Evolutionary conservation across 2,329 filamentous ascomycete species (phyloP).

Genomic region (Clarireedia hainanense): DNA sequence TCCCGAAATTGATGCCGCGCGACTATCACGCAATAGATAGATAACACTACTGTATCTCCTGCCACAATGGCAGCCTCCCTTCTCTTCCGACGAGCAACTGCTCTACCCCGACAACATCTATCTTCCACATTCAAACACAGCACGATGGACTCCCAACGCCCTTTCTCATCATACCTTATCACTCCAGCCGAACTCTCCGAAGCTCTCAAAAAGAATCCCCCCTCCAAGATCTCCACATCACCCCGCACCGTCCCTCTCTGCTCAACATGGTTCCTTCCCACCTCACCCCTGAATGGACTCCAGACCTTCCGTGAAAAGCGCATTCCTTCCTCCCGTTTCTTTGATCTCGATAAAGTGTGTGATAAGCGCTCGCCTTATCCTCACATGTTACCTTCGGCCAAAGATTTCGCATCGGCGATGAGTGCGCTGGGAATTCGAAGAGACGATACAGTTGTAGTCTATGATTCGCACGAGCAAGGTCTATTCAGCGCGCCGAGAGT

Average conservation of each 20-base stretch:
- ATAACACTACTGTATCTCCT: slow-evolving; percentile 11
- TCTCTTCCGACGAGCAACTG: slow-evolving; percentile 15
- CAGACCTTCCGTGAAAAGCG: slow-evolving; percentile 74
- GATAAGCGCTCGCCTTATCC: slow-evolving; percentile 85
- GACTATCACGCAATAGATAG: slow-evolving; percentile 1
- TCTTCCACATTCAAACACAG: neutral
- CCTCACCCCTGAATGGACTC: slow-evolving; percentile 75
- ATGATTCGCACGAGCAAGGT: slow-evolving; percentile 83
- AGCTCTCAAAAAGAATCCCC: slow-evolving; percentile 74
- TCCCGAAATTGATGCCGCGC: neutral
- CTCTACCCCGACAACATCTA: slow-evolving; percentile 10
- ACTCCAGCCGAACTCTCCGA: slow-evolving; percentile 74
- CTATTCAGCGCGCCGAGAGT: slow-evolving; percentile 93
- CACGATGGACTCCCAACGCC: slow-evolving; percentile 1
- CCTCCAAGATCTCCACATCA: slow-evolving; percentile 70
- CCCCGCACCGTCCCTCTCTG: slow-evolving; percentile 83
- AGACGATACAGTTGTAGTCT: slow-evolving; percentile 88
- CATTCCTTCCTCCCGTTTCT: slow-evolving; percentile 88
- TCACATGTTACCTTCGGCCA: slow-evolving; percentile 85
- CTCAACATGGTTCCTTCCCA: slow-evolving; percentile 93
- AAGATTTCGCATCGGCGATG: slow-evolving; percentile 82
- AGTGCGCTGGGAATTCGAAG: slow-evolving; percentile 75
- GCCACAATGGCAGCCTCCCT: slow-evolving; percentile 24
- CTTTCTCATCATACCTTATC: slow-evolving; percentile 59
- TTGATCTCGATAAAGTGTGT: slow-evolving; percentile 87